These are phyloP conservation scores for Cetradonia linearis DNA, from an alignment of 495 filamentous ascomycete species.

Conservation along the genomic window DNA sequence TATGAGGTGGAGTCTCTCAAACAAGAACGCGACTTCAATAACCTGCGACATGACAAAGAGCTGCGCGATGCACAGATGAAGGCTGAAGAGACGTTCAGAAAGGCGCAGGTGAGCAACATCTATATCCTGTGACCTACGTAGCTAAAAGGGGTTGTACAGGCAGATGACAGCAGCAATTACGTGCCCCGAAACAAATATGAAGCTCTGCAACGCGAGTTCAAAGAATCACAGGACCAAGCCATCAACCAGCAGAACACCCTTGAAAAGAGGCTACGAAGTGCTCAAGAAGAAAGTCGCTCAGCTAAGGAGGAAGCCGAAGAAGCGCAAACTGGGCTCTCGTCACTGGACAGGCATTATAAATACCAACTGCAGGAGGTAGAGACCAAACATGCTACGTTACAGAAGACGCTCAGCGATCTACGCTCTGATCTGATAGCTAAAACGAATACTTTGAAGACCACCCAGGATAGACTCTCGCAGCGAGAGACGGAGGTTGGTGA, in stretches of 20 bases:
- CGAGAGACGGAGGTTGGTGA: conserved; percentile 59
- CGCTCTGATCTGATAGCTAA: conserved; percentile 59
- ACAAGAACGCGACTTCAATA: conserved; percentile 73
- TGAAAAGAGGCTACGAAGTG: conserved; percentile 59
- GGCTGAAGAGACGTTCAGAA: conserved; percentile 73
- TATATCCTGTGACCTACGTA: neutral
- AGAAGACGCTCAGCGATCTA: conserved; percentile 58
- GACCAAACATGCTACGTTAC: conserved; percentile 55
- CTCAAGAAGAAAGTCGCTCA: conserved; percentile 60
- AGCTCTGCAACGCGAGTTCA: conserved; percentile 56
- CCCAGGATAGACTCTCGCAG: conserved; percentile 56
- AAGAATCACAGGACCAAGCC: conserved; percentile 54
- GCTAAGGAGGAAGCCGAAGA: conserved; percentile 75
- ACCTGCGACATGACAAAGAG: conserved; percentile 71
- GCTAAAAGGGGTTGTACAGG: conserved; percentile 30
- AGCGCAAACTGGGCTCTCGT: conserved; percentile 54
- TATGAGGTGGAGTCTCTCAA: conserved; percentile 67
- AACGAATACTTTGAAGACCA: conserved; percentile 48
- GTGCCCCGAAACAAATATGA: conserved; percentile 64
- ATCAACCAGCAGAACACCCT: conserved; percentile 56
- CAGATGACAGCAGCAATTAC: conserved; percentile 56
- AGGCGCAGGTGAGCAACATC: conserved; percentile 49
- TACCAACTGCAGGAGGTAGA: conserved; percentile 62
- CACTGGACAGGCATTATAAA: conserved; percentile 59
- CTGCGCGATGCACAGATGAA: conserved; percentile 62